Evolutionary conservation across 345 rosid genomes (phyloP).

Genomic region (Rhodomyrtus tomentosa): DNA sequence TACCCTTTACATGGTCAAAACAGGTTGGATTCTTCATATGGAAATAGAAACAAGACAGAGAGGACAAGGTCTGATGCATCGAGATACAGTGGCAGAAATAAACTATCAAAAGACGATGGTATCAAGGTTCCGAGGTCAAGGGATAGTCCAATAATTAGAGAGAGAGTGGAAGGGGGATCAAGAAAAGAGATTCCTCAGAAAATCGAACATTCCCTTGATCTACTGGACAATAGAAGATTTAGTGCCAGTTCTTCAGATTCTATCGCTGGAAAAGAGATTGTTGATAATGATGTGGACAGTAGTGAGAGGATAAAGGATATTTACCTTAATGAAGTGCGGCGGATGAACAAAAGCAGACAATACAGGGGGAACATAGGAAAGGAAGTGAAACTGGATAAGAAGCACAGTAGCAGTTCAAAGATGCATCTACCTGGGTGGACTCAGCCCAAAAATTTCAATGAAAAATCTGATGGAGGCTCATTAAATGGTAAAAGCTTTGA

Average conservation of each 20-base stretch:
- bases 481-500: slow-evolving; percentile 7
- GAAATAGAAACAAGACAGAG: slow-evolving; percentile 15
- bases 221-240: neutral
- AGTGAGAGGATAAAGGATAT: slow-evolving; percentile 13
- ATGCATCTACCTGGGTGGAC: slow-evolving; percentile 6
- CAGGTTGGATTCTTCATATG: slow-evolving; percentile 15
- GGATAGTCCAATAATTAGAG: slow-evolving; percentile 18
- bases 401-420: slow-evolving; percentile 3
- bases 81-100: slow-evolving; percentile 10
- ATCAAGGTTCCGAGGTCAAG: slow-evolving; percentile 8
- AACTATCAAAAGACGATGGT: slow-evolving; percentile 12
- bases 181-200: slow-evolving; percentile 2
- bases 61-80: slow-evolving; percentile 27
- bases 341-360: slow-evolving; percentile 1
- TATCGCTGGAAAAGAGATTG: slow-evolving; percentile 16
- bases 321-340: slow-evolving; percentile 14
- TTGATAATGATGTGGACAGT: slow-evolving; percentile 24
- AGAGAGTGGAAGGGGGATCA: slow-evolving; percentile 3
- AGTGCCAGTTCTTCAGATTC: slow-evolving; percentile 4
- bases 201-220: slow-evolving; percentile 2
- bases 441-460: slow-evolving; percentile 4
- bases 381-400: slow-evolving; percentile 5
- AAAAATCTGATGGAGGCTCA: slow-evolving; percentile 14
- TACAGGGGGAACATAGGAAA: slow-evolving; percentile 5
- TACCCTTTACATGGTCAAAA: slow-evolving; percentile 2